These are phyloP conservation scores for Rhodotorula sp. DNA, from an alignment of 1,284 basidiomycete genomes.

Conservation along the genomic window DNA sequence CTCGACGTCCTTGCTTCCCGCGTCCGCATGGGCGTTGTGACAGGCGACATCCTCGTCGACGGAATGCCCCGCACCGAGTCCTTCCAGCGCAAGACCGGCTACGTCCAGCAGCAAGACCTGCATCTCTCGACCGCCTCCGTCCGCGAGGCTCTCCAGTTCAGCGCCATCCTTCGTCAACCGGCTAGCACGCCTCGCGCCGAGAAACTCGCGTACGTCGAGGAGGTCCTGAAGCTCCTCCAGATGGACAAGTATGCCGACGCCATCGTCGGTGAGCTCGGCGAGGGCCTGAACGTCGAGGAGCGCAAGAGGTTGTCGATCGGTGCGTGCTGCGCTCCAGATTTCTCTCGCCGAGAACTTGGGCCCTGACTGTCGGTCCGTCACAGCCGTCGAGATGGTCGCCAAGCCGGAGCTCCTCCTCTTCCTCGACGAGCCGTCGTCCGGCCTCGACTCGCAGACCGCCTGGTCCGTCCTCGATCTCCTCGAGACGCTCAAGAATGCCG, in stretches of 20 bases:
- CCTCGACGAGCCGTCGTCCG: conserved; percentile 60
- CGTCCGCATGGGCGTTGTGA: conserved; percentile 68
- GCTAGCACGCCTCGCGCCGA: conserved; percentile 62
- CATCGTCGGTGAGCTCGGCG: conserved; percentile 66
- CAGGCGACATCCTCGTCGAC: conserved; percentile 73
- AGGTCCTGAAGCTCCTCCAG: conserved; percentile 72
- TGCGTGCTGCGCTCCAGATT: not conserved
- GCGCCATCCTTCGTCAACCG: conserved; percentile 75
- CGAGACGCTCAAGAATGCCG: conserved; percentile 71
- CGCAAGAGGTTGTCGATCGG: conserved; percentile 76
- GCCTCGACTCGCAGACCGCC: conserved; percentile 81
- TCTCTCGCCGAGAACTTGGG: not conserved
- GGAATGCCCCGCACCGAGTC: conserved; percentile 66
- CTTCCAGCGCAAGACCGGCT: conserved; percentile 65
- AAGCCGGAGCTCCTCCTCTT: conserved; percentile 71
- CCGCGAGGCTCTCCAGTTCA: conserved; percentile 73
- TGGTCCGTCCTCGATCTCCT: conserved; percentile 79
- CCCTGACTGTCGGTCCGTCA: not conserved
- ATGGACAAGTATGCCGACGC: conserved; percentile 68
- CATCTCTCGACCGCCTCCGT: conserved; percentile 50
- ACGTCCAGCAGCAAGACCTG: conserved; percentile 55
- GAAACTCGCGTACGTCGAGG: conserved; percentile 77
- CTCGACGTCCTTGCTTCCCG: conserved; percentile 71
- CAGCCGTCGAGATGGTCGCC: conserved; percentile 63
- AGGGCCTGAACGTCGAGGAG: conserved; percentile 59